Evolutionary conservation across 129 eudicot species (phyloP).

Genomic region (Smallanthus sonchifolius): DNA sequence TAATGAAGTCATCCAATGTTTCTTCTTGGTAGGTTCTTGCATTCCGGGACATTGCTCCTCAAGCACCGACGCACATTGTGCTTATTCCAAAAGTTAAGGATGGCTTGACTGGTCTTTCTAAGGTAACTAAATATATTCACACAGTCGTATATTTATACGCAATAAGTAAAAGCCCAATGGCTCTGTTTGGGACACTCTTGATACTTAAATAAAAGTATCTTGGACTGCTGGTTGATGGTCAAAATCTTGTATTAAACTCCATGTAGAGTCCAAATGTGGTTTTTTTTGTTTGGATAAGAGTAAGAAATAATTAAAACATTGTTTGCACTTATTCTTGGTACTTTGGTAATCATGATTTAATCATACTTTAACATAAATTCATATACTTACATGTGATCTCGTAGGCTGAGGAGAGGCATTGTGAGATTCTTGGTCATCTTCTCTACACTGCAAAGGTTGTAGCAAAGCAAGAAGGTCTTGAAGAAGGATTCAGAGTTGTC

Average conservation of each 20-base stretch:
- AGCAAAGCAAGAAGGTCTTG: constrained; percentile 97
- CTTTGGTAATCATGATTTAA: neutral
- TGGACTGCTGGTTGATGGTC: neutral
- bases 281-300: neutral
- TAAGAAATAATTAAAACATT: neutral
- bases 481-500: constrained; percentile 83
- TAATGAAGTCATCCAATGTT: neutral
- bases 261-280: neutral
- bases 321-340: neutral
- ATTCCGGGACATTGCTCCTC: constrained; percentile 76
- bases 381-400: neutral
- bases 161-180: neutral
- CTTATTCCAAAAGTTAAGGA: constrained; percentile 83
- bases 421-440: constrained; percentile 85
- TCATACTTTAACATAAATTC: neutral
- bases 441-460: constrained; percentile 86
- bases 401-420: constrained; percentile 92
- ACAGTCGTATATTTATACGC: neutral
- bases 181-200: neutral
- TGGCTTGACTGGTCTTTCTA: constrained; percentile 79
- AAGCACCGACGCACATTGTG: constrained; percentile 79
- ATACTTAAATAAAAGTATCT: neutral
- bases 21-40: constrained; percentile 73
- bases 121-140: constrained; percentile 43
- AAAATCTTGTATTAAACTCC: neutral